Evolutionary conservation across 2,329 filamentous ascomycete genomes (phyloP), one percentile per base, ranked within the genome.

Genomic region (Phyllosticta ampelicida): DNA sequence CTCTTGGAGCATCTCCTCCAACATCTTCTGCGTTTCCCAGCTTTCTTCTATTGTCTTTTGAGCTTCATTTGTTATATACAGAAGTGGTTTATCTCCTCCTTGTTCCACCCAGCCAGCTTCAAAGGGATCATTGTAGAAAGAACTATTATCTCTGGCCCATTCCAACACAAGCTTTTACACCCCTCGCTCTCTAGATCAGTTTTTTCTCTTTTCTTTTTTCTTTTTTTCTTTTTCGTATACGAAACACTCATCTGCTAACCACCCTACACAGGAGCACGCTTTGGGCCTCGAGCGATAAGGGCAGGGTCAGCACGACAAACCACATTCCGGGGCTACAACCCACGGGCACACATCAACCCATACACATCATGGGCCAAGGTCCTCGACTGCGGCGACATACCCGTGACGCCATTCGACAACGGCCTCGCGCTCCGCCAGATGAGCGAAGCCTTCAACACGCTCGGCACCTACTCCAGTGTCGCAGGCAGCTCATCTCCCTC

Each of bases 381-480:
- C 60, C 77, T 92, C 54, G 91, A 96, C 76, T 96, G 91, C 71
- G 91, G 91, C 52, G 91, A 96, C 69, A 90, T 96, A 58, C 90
- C 91, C 26, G 79, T 95, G 63, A 89, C 86, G 0, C 90, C 90
- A 0, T 86, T 95, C 65, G 90, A 96, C 75, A 96, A 96, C 70
- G 83, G 78, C 1, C 77, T 95, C 16, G 91, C 91, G 0, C 76
- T 91, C 56, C 77, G 79, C 51, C 91, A 96, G 73, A 95, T 96
- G 90, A 88, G 82, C 29, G 83, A 86, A 67, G 90, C 88, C 0
- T 90, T 89, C 70, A 75, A 79, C 6, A 86, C 91, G 71, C 83
- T 95, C 2, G 77, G 79, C 2, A 74, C 75, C 10, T 75, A 77
- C 48, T 66, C 69, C 5, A 65, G 71, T 10, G 70, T 73, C 1